Base-by-base conservation (phyloP, 2,329 filamentous ascomycete genomes). In the Penicillium sp. region DNA sequence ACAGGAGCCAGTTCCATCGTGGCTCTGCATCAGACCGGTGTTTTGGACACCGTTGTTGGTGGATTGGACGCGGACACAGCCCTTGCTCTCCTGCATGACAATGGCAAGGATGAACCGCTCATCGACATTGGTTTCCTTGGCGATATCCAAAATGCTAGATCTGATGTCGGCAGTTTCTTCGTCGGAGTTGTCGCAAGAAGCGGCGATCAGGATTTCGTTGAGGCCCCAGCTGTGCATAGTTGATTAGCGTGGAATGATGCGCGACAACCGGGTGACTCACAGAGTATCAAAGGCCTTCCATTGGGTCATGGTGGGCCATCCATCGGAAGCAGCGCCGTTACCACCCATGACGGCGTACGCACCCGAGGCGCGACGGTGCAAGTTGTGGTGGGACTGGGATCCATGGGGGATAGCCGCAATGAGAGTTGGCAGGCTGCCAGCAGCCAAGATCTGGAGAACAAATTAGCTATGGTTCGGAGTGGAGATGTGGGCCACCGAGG, bases 81-180 rank as follows among this genome's bases (percentile, higher is more conserved):
- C 77, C 54, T 71, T 71, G 57, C 71, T 75, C 60, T 79, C 77
- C 59, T 79, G 77, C 68, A 79, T 71, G 36, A 79, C 58, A 54
- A 79, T 67, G n/a, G 75, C 73, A 13, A 79, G 66, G 57, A 79
- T 75, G 56, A 77, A 76, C 45, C 77, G 74, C 38, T 66, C 58
- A 56, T 78, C 75, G 29, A 79, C 48, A 24, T 59, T 55, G 31
- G 57, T 62, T 10, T 55, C 63, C 14, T 62, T 58, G 3, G 74
- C 65, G 6, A 75, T 68, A 11, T 59, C 47, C 46, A 70, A 55
- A 52, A 79, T 77, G 45, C 66, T 64, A 29, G 63, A 56, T 45
- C 65, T 67, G 50, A 78, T 69, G 47, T 58, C 22, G 27, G 45
- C 50, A 48, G 67, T 69, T 56, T 73, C 71, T 7, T 58, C 56